Conservation (phyloP, 2,329 filamentous ascomycete species). For the Sodiomyces alkalinus region DNA sequence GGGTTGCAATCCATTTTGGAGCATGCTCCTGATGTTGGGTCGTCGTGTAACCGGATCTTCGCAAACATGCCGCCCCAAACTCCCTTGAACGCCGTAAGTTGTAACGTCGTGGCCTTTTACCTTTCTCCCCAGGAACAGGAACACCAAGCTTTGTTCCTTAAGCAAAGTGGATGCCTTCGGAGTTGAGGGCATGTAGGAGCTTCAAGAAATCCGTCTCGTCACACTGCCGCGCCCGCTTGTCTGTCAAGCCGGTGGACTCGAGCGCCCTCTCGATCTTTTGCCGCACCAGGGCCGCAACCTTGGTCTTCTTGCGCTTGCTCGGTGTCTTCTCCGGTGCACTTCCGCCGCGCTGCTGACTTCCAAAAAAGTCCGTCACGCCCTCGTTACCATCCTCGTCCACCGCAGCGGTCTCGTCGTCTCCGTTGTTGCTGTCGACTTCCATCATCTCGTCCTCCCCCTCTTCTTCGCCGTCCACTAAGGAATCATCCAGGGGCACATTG, state of each 20-base stretch:
- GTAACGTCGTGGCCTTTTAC: no score
- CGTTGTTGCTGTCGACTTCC: constrained; percentile 23
- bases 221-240: constrained; percentile 71
- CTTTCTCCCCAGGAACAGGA: no score
- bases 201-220: constrained; percentile 88
- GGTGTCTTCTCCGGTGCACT: constrained; percentile 49
- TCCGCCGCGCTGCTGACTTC: no score
- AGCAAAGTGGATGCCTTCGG: constrained; percentile 84
- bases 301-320: constrained; percentile 61
- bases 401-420: constrained; percentile 28
- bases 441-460: constrained; percentile 23
- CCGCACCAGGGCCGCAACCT: constrained; percentile 66
- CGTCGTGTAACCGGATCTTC: no score
- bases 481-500: constrained; percentile 62
- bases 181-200: constrained; percentile 68
- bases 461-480: constrained; percentile 24
- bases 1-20: no score
- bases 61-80: no score
- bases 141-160: constrained; percentile 28
- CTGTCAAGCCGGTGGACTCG: constrained; percentile 64
- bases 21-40: no score
- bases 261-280: constrained; percentile 78
- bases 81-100: no score
- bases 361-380: constrained; percentile 73
- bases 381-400: constrained; percentile 49